Base-by-base conservation (phyloP, 805 yeast species). In the Wickerhamiella brachini region DNA sequence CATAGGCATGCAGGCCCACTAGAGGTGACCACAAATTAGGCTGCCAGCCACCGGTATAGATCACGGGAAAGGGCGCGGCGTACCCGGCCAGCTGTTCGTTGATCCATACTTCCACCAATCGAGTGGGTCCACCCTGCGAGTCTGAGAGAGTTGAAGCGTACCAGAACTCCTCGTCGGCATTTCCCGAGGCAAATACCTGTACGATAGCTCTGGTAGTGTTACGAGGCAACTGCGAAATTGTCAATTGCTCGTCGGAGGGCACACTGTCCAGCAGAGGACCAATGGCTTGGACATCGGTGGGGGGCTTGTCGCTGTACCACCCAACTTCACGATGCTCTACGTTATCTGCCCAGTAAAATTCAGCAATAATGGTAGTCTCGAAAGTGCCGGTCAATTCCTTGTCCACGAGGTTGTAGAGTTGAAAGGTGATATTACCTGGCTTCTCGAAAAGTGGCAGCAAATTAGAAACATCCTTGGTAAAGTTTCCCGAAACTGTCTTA, bases 11-110 rank as follows among this genome's bases (percentile, higher is more conserved):
- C 22, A 75, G 73, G 2, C 86, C 81, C 15, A 85, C 94, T 54
- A 83, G 78, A 5, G 94, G 85, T 48, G 75, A 72, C 95, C 95
- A 87, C 45, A 85, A 67, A 1, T 81, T 73, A 1, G 95, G 95
- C 2, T 88, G 77, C 44, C 79, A 67, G 1, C 94, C 95, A 6
- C 95, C 95, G 1, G 95, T 79, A 66, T 74, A 86, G 10, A 87
- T 73, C 6, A 81, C 77, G 1, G 88, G 88, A 55, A 76, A 78
- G 2, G 94, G 93, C 23, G 78, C 69, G 24, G 75, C 74, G 2
- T 78, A 67, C 1, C 80, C 80, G 10, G 84, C 73, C 51, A 81
- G 72, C 17, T 70, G 57, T 18, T 77, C 85, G 57, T 80, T 73
- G 46, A 81, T 65, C 54, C 69, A 80, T 4, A 83, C 77, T 56